Evolutionary conservation across 2,329 filamentous ascomycete genomes (phyloP).

Genomic region (Penicillium italicum): DNA sequence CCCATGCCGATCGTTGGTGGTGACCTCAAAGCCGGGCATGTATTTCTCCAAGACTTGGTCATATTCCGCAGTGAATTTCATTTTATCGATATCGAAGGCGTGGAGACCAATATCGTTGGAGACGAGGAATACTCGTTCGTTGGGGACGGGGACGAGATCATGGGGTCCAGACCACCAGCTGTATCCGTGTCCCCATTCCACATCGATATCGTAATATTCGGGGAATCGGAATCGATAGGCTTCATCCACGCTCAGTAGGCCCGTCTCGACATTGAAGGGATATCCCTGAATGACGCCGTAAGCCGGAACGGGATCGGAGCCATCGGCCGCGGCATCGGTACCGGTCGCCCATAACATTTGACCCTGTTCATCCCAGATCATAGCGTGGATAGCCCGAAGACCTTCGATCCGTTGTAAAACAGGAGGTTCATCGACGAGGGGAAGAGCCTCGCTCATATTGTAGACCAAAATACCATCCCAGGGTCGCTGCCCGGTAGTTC

Average conservation of each 20-base stretch:
- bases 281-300: constrained; percentile 21
- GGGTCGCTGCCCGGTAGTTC: constrained; percentile 22
- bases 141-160: constrained; percentile 25
- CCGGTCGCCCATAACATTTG: constrained; percentile 25
- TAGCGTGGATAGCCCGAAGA: constrained; percentile 22
- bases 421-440: constrained; percentile 19
- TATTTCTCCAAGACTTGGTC: constrained; percentile 18
- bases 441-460: constrained; percentile 17
- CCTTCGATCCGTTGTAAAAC: constrained; percentile 25
- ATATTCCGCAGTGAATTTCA: constrained; percentile 13
- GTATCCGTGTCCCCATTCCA: constrained; percentile 24
- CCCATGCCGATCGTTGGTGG: constrained; percentile 22
- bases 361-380: constrained; percentile 27
- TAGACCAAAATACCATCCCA: constrained; percentile 27
- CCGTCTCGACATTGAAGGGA: constrained; percentile 20
- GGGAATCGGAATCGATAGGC: constrained; percentile 13
- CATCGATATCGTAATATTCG: constrained; percentile 14
- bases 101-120: constrained; percentile 22
- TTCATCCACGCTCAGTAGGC: constrained; percentile 14
- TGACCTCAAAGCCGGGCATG: constrained; percentile 25
- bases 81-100: constrained; percentile 20
- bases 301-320: constrained; percentile 21
- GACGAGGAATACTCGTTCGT: constrained; percentile 24
- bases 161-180: constrained; percentile 25
- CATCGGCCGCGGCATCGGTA: constrained; percentile 25